phyloP scores from a whole-genome alignment of 2,329 filamentous ascomycete species.

The Hypoxylon sp. region DNA sequence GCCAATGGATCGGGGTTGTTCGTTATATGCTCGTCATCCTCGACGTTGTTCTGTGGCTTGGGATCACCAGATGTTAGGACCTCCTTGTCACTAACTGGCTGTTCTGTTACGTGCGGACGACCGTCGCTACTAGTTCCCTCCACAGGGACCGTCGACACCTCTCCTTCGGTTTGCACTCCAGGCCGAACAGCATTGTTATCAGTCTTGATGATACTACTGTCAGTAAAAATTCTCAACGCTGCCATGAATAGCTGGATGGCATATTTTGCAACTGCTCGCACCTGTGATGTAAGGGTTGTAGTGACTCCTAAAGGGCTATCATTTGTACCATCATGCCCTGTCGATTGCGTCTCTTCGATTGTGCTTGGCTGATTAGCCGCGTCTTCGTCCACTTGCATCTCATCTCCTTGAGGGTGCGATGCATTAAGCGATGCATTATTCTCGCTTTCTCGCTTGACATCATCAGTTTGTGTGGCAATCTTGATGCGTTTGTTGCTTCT shows the following conservation, averaged over 20 bases:
- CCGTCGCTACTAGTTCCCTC: slow-evolving; percentile 2
- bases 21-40: slow-evolving; percentile 6
- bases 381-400: slow-evolving; percentile 35
- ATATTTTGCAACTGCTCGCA: slow-evolving; percentile 46
- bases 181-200: slow-evolving; percentile 7
- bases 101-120: neutral
- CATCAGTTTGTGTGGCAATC: slow-evolving; percentile 48
- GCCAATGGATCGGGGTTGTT: slow-evolving; percentile 18
- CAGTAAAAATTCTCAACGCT: slow-evolving; percentile 44
- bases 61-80: neutral
- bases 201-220: slow-evolving; percentile 44
- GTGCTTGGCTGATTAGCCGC: slow-evolving; percentile 12
- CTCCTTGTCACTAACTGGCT: slow-evolving; percentile 1
- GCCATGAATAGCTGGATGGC: slow-evolving; percentile 43
- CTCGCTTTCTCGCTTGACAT: slow-evolving; percentile 11
- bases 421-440: slow-evolving; percentile 1
- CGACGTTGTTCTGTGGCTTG: slow-evolving; percentile 2
- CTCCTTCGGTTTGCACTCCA: slow-evolving; percentile 22
- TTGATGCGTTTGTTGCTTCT: slow-evolving; percentile 61
- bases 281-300: slow-evolving; percentile 46
- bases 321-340: slow-evolving; percentile 12
- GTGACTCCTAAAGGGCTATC: slow-evolving; percentile 34
- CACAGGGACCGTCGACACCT: slow-evolving; percentile 12
- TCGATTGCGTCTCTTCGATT: slow-evolving; percentile 22
- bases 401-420: slow-evolving; percentile 14